Base-by-base conservation (phyloP, 805 yeast genomes). In the Yarrowia porcina region DNA sequence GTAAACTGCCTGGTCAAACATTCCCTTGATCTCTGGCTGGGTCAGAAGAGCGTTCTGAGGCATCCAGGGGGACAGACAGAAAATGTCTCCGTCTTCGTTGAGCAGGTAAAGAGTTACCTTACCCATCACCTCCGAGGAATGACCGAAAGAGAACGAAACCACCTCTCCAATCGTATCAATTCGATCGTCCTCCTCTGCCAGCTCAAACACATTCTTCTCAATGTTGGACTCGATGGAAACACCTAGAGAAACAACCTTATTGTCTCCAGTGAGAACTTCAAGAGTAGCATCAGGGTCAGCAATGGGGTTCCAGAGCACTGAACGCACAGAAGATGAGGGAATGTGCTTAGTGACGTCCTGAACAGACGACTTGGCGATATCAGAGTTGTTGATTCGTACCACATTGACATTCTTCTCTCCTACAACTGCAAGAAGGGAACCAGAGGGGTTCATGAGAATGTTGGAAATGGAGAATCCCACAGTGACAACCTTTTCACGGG, bases 41-140 rank as follows among this genome's bases (percentile, higher is more conserved):
- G 78, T 59, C n/a, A 79, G 75, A 0, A 77, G 71, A 27, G 83
- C 67, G 25, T 75, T 71, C 1, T 70, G 65, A 0, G 92, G 90
- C 20, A 82, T 68, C 70, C 85, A 86, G n/a, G 94, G 94, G 66
- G 80, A 83, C 3, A 88, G 73, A 1, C 81, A 75, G 68, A 80
- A 86, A 1, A 88, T 65, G 66, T 87, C 89, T 13, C 87, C 84
- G 61, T 83, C 87, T 10, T 74, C 69, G 10, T 80, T 80, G 60
- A 84, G 67, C 9, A 86, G 69, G 67, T 81, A 84, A 20, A 88
- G 72, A 0, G 88, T 79, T 59, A 87, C 68, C 2, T 79, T 77
- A 12, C 86, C 86, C 45, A 64, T 63, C 1, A 69, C 67, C 1
- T 69, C 71, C 2, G 66, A 70, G 1, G 52, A 61, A 2, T 83